Conservation (phyloP, 2,329 filamentous ascomycete genomes). For the Furcasterigmium furcatum region DNA sequence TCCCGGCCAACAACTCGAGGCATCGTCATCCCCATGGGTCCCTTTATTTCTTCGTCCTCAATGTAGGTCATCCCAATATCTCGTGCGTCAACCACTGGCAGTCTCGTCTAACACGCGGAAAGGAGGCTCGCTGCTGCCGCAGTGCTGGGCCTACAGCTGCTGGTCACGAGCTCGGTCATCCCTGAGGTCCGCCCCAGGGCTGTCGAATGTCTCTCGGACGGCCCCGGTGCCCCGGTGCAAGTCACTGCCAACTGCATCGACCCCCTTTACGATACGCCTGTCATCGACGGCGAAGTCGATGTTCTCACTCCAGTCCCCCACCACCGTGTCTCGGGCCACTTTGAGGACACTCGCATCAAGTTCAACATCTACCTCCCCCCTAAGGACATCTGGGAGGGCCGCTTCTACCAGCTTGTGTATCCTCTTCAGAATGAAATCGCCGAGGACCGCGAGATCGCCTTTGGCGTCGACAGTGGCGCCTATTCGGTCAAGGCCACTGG, state of each 20-base stretch:
- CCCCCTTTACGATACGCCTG: conserved; percentile 1
- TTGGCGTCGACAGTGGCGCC: conserved; percentile 13
- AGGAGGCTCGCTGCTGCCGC: no score
- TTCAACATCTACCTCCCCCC: conserved; percentile 18
- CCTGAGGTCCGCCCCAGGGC: no score
- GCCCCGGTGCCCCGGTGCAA: not conserved
- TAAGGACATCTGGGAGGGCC: conserved; percentile 8
- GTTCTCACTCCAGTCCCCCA: conserved; percentile 7
- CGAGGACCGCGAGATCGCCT: conserved; percentile 7
- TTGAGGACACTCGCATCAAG: conserved; percentile 10
- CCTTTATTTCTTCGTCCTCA: no score
- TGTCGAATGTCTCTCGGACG: not conserved
- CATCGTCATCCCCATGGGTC: no score
- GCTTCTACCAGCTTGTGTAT: conserved; percentile 16
- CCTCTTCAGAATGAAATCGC: conserved; percentile 11
- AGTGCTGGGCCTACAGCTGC: no score
- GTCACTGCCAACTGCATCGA: conserved; percentile 6
- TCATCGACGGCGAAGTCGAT: conserved; percentile 12
- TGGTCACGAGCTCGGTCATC: no score
- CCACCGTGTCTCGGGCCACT: conserved; percentile 11
- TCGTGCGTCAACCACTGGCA: no score
- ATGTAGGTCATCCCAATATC: no score
- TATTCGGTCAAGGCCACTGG: conserved; percentile 14
- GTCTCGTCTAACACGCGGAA: no score
- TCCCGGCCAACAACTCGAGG: no score